Evolutionary conservation across 495 filamentous ascomycete species (phyloP).

Genomic region (Aspergillus biplanus): DNA sequence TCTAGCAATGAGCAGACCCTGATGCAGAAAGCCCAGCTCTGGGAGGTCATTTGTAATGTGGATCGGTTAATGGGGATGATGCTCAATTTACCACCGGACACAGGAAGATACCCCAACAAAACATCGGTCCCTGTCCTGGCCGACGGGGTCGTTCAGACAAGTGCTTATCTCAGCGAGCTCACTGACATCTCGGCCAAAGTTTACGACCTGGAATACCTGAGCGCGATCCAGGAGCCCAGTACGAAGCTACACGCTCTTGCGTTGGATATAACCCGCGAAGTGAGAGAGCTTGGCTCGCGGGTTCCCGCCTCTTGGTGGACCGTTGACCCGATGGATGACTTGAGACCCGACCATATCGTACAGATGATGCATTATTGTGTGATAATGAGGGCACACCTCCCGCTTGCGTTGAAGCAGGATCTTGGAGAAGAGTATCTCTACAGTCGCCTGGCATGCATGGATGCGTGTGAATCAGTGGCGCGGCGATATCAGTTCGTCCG

Average conservation of each 20-base stretch:
- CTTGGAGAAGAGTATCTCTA: constrained; percentile 23
- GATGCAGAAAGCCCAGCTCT: constrained; percentile 27
- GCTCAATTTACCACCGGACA: constrained; percentile 34
- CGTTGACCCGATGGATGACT: constrained; percentile 3
- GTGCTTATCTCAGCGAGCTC: constrained; percentile 28
- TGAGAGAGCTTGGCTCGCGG: constrained; percentile 28
- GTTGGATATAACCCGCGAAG: constrained; percentile 25
- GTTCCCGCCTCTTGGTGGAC: constrained; percentile 33
- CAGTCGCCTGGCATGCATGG: constrained; percentile 30
- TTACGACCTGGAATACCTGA: constrained; percentile 33
- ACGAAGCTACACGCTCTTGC: constrained; percentile 25
- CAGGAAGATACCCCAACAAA: constrained; percentile 20
- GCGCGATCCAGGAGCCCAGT: constrained; percentile 5
- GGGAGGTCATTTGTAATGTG: constrained; percentile 32
- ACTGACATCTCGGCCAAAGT: constrained; percentile 29
- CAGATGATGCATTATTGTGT: constrained; percentile 35
- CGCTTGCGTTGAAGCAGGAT: constrained; percentile 31
- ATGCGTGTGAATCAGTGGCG: constrained; percentile 31
- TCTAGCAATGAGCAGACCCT: background rate
- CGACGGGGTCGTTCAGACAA: constrained; percentile 31
- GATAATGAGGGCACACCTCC: constrained; percentile 33
- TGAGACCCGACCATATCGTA: constrained; percentile 29
- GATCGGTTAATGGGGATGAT: constrained; percentile 35
- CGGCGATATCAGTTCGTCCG: constrained; percentile 30
- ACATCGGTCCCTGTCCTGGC: constrained; percentile 15